phyloP scores from a whole-genome alignment of 2,329 filamentous ascomycete species.

The Alternaria triticimaculans region DNA sequence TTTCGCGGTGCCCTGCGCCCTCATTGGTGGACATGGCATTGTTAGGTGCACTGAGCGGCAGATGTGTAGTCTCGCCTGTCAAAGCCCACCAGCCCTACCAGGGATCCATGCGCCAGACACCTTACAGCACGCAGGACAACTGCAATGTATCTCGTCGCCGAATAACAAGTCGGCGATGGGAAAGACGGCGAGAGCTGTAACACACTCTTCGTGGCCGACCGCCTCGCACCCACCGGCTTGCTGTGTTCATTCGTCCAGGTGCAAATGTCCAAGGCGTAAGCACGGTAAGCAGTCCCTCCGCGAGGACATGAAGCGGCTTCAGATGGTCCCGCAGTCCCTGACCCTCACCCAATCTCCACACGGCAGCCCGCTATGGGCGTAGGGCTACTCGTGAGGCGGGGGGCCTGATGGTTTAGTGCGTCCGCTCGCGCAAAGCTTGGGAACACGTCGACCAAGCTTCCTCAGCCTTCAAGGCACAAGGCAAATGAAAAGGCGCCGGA shows the following conservation, averaged over 20 bases:
- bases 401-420: conserved; percentile 33
- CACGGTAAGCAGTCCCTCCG: conserved; percentile 44
- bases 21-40: conserved; percentile 27
- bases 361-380: conserved; percentile 30
- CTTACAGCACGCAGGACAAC: conserved; percentile 11
- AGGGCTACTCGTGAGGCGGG: conserved; percentile 32
- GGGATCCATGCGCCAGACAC: conserved; percentile 9
- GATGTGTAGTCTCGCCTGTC: conserved; percentile 24
- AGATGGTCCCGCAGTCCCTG: conserved; percentile 29
- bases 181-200: conserved; percentile 6
- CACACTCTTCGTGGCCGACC: conserved; percentile 15
- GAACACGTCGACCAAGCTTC: conserved; percentile 42
- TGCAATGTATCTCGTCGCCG: conserved; percentile 13
- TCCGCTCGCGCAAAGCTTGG: conserved; percentile 34
- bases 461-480: conserved; percentile 23
- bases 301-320: conserved; percentile 30
- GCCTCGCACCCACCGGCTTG: conserved; percentile 8
- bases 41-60: conserved; percentile 27
- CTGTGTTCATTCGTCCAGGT: conserved; percentile 31
- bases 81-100: conserved; percentile 13
- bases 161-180: conserved; percentile 15
- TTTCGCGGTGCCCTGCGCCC: conserved; percentile 6
- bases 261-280: conserved; percentile 39
- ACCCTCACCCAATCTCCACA: conserved; percentile 45
- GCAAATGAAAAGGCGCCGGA: conserved; percentile 18